phyloP scores from a whole-genome alignment of 169 alveolate species.

The Cryptosporidium parvum region DNA sequence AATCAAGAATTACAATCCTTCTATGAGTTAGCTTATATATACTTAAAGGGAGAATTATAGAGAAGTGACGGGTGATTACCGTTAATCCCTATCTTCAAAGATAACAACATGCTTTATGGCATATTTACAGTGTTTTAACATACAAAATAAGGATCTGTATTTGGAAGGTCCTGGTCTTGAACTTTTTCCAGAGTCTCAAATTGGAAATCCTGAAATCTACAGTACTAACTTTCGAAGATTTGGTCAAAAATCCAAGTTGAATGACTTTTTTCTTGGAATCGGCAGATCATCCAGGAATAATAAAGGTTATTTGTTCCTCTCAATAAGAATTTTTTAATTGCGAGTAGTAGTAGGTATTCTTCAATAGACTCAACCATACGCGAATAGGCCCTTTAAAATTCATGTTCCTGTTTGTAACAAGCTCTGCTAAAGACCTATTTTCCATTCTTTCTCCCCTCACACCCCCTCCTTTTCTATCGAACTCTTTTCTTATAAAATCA shows the following conservation, averaged over 20 bases:
- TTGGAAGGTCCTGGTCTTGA: neutral
- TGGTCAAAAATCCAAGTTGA: too few relatives aligned
- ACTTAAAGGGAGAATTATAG: neutral
- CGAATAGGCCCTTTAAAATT: neutral
- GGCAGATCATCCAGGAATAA: neutral
- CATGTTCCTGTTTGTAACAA: neutral
- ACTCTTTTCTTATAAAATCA: neutral
- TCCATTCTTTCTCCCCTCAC: neutral
- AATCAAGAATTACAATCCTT: neutral
- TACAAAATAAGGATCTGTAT: neutral
- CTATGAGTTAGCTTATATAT: neutral
- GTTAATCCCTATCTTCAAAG: too few relatives aligned
- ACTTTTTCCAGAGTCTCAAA: neutral
- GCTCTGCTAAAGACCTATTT: neutral
- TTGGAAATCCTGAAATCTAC: neutral
- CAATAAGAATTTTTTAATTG: neutral
- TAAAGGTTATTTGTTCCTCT: too few relatives aligned
- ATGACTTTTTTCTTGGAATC: neutral
- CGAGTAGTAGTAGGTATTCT: neutral
- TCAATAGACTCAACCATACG: neutral
- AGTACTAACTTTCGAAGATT: neutral
- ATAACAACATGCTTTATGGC: too few relatives aligned
- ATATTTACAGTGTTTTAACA: neutral
- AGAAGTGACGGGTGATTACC: too few relatives aligned
- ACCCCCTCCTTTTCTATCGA: neutral